phyloP scores from a whole-genome alignment of 768 basidiomycete genomes.

The Clavulina sp. region DNA sequence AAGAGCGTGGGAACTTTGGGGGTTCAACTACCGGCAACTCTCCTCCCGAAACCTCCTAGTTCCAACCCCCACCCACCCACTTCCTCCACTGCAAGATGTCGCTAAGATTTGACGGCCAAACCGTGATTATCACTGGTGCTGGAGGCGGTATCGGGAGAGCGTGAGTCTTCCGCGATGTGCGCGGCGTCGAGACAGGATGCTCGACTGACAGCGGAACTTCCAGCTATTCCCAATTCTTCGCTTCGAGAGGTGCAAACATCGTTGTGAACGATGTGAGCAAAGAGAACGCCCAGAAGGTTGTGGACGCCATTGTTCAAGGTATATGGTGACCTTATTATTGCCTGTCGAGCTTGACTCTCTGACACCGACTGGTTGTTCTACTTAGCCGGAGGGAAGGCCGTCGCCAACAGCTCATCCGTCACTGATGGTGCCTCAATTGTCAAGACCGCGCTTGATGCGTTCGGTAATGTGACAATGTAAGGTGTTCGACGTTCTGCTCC shows the following conservation, averaged over 20 bases:
- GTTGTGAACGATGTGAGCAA: slow-evolving; percentile 91
- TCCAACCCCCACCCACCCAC: not conserved
- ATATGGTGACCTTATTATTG: slow-evolving; percentile 6
- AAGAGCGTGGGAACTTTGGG: no score
- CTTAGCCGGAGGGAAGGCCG: slow-evolving; percentile 75
- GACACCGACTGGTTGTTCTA: not conserved
- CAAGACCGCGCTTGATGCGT: slow-evolving; percentile 66
- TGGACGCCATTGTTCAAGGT: slow-evolving; percentile 76
- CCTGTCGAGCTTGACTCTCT: not conserved
- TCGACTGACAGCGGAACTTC: not conserved
- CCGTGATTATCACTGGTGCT: slow-evolving; percentile 89
- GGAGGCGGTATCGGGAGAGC: slow-evolving; percentile 88
- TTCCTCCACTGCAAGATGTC: slow-evolving; percentile 4
- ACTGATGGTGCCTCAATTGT: slow-evolving; percentile 78
- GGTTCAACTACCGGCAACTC: no score
- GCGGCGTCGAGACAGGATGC: not conserved
- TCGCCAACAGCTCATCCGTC: slow-evolving; percentile 71
- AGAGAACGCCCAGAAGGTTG: slow-evolving; percentile 79
- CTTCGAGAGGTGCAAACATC: slow-evolving; percentile 82
- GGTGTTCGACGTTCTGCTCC: not conserved
- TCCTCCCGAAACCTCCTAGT: no score
- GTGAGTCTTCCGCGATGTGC: slow-evolving; percentile 29
- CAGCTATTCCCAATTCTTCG: slow-evolving; percentile 83
- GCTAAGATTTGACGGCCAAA: slow-evolving; percentile 56
- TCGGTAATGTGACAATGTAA: slow-evolving; percentile 59